Conservation (phyloP, 768 basidiomycete species). For the Porphyrellus cyaneotinctus region DNA sequence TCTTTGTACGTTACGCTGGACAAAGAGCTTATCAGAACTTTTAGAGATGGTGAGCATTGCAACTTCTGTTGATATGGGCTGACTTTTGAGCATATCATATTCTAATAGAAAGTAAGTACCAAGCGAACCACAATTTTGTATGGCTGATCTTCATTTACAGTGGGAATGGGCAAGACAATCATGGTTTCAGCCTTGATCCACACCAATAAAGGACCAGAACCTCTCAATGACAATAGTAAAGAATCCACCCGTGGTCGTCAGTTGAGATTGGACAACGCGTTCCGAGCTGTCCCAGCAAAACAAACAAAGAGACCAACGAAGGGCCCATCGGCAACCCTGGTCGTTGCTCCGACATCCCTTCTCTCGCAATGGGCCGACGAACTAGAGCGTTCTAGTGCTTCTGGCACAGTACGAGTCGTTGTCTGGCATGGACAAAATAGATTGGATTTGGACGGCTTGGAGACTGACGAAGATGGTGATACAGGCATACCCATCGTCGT, state of each 20-base stretch:
- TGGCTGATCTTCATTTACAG: slow-evolving; percentile 34
- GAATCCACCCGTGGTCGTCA: slow-evolving; percentile 46
- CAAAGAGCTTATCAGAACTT: slow-evolving; percentile 6
- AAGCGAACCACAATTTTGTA: not conserved
- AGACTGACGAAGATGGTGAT: slow-evolving; percentile 49
- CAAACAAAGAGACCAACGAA: slow-evolving; percentile 26
- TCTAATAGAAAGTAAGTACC: slow-evolving; percentile 46
- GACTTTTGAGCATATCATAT: slow-evolving; percentile 3
- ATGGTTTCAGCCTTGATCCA: slow-evolving; percentile 91
- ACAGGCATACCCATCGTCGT: slow-evolving; percentile 72
- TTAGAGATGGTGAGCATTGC: slow-evolving; percentile 34
- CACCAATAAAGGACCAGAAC: slow-evolving; percentile 54
- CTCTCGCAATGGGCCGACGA: slow-evolving; percentile 94
- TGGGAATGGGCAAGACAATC: slow-evolving; percentile 97
- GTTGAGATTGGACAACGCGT: slow-evolving; percentile 58
- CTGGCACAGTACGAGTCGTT: slow-evolving; percentile 58
- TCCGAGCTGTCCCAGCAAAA: slow-evolving; percentile 43
- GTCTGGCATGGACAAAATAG: slow-evolving; percentile 91
- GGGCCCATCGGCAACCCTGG: slow-evolving; percentile 65
- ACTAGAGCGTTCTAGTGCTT: slow-evolving; percentile 74
- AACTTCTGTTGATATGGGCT: not conserved
- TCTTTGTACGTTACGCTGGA: not conserved
- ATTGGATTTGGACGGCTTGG: slow-evolving; percentile 61
- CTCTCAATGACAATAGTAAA: slow-evolving; percentile 27
- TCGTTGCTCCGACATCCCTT: slow-evolving; percentile 90